Base-by-base conservation (phyloP, 768 basidiomycete species). In the Naematelia aurantialba region DNA sequence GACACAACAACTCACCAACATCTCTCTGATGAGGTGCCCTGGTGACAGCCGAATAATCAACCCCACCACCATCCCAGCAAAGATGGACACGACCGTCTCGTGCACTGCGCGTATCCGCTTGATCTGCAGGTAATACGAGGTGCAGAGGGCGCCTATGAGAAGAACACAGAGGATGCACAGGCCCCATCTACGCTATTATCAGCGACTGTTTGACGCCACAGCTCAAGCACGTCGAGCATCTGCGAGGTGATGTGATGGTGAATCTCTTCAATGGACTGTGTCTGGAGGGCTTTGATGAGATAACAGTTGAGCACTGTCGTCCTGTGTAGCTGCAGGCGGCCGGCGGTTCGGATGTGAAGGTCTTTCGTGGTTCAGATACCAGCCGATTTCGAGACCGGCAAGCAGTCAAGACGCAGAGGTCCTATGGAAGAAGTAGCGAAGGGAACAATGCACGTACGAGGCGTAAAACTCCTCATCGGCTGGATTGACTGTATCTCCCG, bases 71-170 rank as follows among this genome's bases (percentile, higher is more conserved):
- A 96, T 97, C 44, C 96, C 80, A 5, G 92, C 91, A 73, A 92
- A 85, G 64, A 98, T 91, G 21, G 93, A 89, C 19, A 99, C 89
- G 27, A 97, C 81, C 0, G 96, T 99, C 79, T 99, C 96, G 69
- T 99, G 92, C 12, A 99, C 84, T 17, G 90, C 88, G 56, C 92
- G 85, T 79, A 99, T 99, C 51, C 88, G 83, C 76, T 93, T 91
- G 72, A 97, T 90, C 81, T 98, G 93, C 3, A 99, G 85, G 73
- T 97, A 98, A 80, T 99, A 99, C 25, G 90, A 92, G 21, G 91
- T 96, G 84, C 87, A 90, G 58, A 99, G 84, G 5, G 94, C 96
- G 63, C 96, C 81, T 55, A 98, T 88, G 61, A 99, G 87, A 30
- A 99, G 85, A 62, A 90, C 78, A 80, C 79, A 78, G 30, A 80